These are phyloP conservation scores for Pyrenochaeta sp. DNA, from an alignment of 2,329 filamentous ascomycete species.

Conservation along the genomic window DNA sequence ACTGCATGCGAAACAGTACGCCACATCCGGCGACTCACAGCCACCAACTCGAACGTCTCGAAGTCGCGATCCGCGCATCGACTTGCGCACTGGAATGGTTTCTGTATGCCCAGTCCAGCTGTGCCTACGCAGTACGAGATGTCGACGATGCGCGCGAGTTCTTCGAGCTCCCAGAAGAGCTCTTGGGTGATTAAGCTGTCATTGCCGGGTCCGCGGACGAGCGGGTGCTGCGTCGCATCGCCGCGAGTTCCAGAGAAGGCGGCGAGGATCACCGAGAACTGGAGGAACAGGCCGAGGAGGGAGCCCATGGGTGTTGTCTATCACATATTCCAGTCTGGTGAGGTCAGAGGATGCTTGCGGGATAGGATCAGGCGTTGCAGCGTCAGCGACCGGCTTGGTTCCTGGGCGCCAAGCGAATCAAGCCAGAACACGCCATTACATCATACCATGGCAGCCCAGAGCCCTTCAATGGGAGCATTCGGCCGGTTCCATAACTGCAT, in stretches of 20 bases:
- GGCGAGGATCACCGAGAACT: conserved; percentile 26
- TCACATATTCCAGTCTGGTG: conserved; percentile 43
- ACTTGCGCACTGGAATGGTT: conserved; percentile 85
- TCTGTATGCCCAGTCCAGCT: conserved; percentile 80
- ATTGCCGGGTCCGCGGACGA: conserved; percentile 35
- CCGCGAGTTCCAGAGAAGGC: conserved; percentile 14
- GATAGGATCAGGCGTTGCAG: conserved; percentile 4
- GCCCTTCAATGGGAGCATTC: neutral
- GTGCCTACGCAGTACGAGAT: conserved; percentile 92
- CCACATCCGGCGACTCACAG: conserved; percentile 48
- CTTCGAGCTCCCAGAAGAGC: conserved; percentile 84
- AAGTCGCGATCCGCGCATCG: conserved; percentile 86
- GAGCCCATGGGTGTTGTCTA: conserved; percentile 30
- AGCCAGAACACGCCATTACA: conserved; percentile 10
- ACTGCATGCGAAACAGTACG: conserved; percentile 6
- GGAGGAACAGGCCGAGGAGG: conserved; percentile 31
- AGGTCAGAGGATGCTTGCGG: conserved; percentile 29
- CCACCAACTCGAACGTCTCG: conserved; percentile 77
- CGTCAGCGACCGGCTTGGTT: conserved; percentile 14
- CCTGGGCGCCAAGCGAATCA: conserved; percentile 9
- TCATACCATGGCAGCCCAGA: conserved; percentile 6
- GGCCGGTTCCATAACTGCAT: conserved; percentile 9
- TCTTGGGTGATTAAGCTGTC: conserved; percentile 61
- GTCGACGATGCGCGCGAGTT: conserved; percentile 89
- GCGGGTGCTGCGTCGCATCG: conserved; percentile 35